Base-by-base conservation (phyloP, 1,284 basidiomycete species). In the Marasmius oreades region DNA sequence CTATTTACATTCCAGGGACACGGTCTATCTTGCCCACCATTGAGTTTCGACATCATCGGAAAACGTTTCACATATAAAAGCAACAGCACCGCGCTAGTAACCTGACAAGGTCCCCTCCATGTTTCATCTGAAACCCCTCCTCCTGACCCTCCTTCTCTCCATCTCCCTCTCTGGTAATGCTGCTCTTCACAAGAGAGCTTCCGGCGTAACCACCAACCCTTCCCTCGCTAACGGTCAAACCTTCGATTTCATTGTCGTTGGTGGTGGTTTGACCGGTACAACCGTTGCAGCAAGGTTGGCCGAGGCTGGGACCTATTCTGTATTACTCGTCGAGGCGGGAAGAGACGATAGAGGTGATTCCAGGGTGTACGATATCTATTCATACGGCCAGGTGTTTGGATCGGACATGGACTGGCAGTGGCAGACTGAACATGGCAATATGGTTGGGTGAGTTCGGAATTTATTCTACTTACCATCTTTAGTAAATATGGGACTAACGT, bases 181-280 rank as follows among this genome's bases (percentile, higher is more conserved):
- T 16, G 11, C 28, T 36, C 60, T 70, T 34, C 55, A 61, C 10
- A 71, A 69, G 55, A 68, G 70, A 31, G 63, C 69, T 0, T 72
- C 64, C 24, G 74, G 73, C 4, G 71, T 77, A 8, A 75, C 68
- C 4, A 71, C 69, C 5, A 65, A 65, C 42, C 59, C 72, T 0
- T 56, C 61, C 22, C 62, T 64, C 3, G 71, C 65, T 5, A 68
- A 69, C 56, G 69, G 70, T 16, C 65, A 75, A 55, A 76, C 79
- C 0, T 87, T 77, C 63, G 86, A 88, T 72, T 89, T 88, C 65
- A 82, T 88, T 60, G 75, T 88, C 51, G 79, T 85, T 4, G 86
- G 86, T 3, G 86, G 79, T 22, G 86, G 87, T 0, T 71, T 86
- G 5, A 76, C 81, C 1, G 88, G 87, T 2, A 74, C 80, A 8